A percentile compares a stretch with the other conserved stretches of the same genome.
Conservation (phyloP, 2,329 filamentous ascomycete genomes). For the Aureobasidium vineae region DNA sequence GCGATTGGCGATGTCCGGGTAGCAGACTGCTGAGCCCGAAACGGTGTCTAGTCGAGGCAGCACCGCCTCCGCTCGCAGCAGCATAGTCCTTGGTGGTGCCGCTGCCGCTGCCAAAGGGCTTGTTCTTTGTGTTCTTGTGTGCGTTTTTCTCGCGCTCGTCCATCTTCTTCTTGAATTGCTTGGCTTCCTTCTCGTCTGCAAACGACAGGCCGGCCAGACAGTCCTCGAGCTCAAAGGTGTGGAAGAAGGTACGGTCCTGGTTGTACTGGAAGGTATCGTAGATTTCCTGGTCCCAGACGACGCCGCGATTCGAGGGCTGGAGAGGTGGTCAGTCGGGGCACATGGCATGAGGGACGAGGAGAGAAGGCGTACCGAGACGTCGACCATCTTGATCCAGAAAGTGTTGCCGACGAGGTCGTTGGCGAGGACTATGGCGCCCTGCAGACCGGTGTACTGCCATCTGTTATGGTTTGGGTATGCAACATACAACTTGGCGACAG, state of each 20-base stretch:
- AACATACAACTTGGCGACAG: constrained; percentile 88
- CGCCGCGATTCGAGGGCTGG: constrained; percentile 73
- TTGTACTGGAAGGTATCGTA: constrained; percentile 95
- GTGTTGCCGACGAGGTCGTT: constrained; percentile 95
- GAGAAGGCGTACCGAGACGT: constrained; percentile 72
- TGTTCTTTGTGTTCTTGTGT: constrained; percentile 78
- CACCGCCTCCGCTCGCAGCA: constrained; percentile 32
- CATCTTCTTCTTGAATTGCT: constrained; percentile 96
- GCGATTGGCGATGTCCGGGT: constrained; percentile 51
- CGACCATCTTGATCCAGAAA: constrained; percentile 96
- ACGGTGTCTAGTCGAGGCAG: constrained; percentile 43
- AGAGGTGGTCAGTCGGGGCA: constrained; percentile 17
- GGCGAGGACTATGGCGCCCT: constrained; percentile 85
- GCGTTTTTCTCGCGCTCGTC: constrained; percentile 94
- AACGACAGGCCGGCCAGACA: constrained; percentile 90
- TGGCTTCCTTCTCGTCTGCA: constrained; percentile 95
- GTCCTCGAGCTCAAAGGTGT: constrained; percentile 93
- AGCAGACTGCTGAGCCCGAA: constrained; percentile 53
- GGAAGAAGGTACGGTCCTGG: constrained; percentile 96
- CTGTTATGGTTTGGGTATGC: constrained; percentile 78
- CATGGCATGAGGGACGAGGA: neutral
- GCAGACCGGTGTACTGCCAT: constrained; percentile 94
- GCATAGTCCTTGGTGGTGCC: constrained; percentile 37
- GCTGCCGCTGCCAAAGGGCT: constrained; percentile 61
- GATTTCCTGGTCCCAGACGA: constrained; percentile 97